Evolutionary conservation across 805 yeast species (phyloP).

Genomic region (Zygosaccharomyces siamensis): DNA sequence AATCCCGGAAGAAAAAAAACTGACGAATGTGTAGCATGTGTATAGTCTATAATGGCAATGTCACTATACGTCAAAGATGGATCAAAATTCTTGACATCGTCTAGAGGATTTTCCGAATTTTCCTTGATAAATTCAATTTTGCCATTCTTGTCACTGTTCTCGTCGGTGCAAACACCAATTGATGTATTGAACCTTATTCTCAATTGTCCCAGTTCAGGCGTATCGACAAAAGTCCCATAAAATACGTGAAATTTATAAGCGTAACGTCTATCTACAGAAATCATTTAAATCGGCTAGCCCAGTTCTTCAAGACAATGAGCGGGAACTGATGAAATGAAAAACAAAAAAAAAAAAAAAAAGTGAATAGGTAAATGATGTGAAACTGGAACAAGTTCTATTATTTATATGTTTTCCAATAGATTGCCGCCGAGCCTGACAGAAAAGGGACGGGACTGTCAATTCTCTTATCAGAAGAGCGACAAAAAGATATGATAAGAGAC

Average conservation of each 20-base stretch:
- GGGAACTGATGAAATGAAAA: no score
- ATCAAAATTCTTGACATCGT: slow-evolving; percentile 26
- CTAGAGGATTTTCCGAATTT: slow-evolving; percentile 24
- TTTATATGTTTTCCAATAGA: background rate
- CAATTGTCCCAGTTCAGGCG: slow-evolving; percentile 54
- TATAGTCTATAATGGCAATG: slow-evolving; percentile 30
- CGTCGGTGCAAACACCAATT: slow-evolving; percentile 49
- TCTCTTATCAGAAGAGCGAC: background rate
- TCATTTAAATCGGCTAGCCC: background rate
- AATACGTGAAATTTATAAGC: slow-evolving; percentile 37
- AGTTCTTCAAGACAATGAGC: no score
- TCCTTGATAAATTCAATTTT: slow-evolving; percentile 33
- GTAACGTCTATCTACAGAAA: slow-evolving; percentile 3
- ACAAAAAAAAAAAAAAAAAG: no score
- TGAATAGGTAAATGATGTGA: no score
- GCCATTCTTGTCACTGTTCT: slow-evolving; percentile 39
- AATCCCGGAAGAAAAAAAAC: slow-evolving; percentile 79
- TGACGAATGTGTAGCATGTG: slow-evolving; percentile 3
- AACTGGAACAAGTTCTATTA: background rate
- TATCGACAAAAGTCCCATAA: slow-evolving; percentile 69
- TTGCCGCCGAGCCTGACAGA: slow-evolving; percentile 3
- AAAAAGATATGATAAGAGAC: background rate
- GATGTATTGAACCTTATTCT: slow-evolving; percentile 53
- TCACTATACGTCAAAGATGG: slow-evolving; percentile 13
- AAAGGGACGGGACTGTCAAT: background rate